phyloP scores from a whole-genome alignment of 805 yeast species.

The Spathaspora boniae region DNA sequence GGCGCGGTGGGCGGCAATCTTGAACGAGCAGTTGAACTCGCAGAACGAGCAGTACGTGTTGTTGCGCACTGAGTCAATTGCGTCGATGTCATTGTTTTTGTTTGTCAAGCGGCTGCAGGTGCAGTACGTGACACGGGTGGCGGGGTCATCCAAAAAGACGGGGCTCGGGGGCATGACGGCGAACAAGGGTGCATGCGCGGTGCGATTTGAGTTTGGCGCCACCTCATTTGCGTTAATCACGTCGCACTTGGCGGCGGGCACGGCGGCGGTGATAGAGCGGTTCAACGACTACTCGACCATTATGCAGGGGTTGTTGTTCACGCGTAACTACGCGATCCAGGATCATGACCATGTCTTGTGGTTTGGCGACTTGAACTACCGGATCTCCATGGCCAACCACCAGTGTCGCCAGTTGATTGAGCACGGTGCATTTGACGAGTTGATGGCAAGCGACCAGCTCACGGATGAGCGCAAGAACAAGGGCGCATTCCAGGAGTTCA shows the following conservation, averaged over 20 bases:
- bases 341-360: constrained; percentile 85
- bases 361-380: constrained; percentile 92
- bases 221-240: constrained; percentile 82
- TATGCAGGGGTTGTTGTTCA: constrained; percentile 69
- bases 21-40: constrained; percentile 58
- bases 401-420: constrained; percentile 55
- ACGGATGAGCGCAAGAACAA: constrained; percentile 67
- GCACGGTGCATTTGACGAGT: constrained; percentile 42
- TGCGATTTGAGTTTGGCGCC: constrained; percentile 76
- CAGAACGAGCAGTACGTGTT: constrained; percentile 48
- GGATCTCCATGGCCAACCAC: constrained; percentile 70
- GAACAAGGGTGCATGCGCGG: constrained; percentile 94
- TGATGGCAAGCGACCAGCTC: constrained; percentile 76
- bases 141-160: constrained; percentile 92
- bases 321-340: constrained; percentile 64
- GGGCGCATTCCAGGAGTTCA: constrained; percentile 75
- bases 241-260: constrained; percentile 94
- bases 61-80: constrained; percentile 70
- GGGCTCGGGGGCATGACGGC: constrained; percentile 98
- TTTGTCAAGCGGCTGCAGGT: constrained; percentile 47
- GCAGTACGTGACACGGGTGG: constrained; percentile 66
- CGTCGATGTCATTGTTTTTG: constrained; percentile 62
- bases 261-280: constrained; percentile 75
- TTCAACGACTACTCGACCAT: constrained; percentile 79
- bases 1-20: constrained; percentile 70